Base-by-base conservation (phyloP, 106 monocot genomes). In the Agapanthus africanus region DNA sequence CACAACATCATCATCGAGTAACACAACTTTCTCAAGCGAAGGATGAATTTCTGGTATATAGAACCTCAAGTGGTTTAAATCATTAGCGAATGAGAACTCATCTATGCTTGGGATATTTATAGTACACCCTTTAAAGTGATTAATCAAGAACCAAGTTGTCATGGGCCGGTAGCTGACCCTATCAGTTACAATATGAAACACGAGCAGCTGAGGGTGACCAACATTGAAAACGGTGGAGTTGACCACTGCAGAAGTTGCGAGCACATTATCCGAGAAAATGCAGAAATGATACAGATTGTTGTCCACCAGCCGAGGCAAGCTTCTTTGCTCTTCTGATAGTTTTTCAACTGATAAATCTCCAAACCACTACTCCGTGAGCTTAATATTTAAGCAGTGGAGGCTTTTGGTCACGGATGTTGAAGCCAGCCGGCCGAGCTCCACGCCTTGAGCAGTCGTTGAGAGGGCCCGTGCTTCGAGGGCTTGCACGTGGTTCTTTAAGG, bases 1-100 rank as follows among this genome's bases (percentile, higher is more conserved):
- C 67, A 84, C 80, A 37, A 84, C 84, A 80, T 84, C 84, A 68
- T 84, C 84, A 30, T 84, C 77, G 11, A 84, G 73, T 77, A 80
- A 70, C 1, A 80, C 66, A 1, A 84, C 77, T 38, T 74, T 80
- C 65, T 84, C 80, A 69, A 84, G 79, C 59, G 73, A 66, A 27
- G 84, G 84, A 14, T 72, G 57, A 40, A 84, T 80, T 67, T 84
- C 73, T 33, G 79, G 84, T 37, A 84, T 73, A 60, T 84, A 84
- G 73, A 84, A 84, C 13, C 79, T 69, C 59, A 84, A 61, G 39
- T 84, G 76, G 54, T 84, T 80, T 32, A 80, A 73, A 28, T 73
- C 59, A 74, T 83, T 79, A 40, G 77, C 40, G 80, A 80, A 84
- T 41, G 72, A 65, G 65, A 84, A 74, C 73, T 84, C 84, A 37